Evolutionary conservation across 345 rosid genomes (phyloP).

Genomic region (Eucalyptus victrix): DNA sequence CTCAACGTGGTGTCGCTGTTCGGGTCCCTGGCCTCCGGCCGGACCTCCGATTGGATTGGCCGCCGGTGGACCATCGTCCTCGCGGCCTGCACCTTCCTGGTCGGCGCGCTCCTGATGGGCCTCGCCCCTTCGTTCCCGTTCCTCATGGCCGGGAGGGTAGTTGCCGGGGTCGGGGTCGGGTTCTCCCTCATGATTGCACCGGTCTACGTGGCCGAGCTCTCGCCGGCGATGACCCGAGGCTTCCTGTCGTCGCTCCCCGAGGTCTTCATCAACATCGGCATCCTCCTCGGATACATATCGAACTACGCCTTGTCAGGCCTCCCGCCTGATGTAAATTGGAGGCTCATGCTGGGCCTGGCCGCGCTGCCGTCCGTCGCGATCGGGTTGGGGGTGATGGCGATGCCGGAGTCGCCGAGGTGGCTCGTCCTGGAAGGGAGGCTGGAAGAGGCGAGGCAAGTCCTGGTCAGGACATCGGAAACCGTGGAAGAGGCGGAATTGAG

Average conservation of each 20-base stretch:
- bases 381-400: conserved; percentile 35
- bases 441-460: conserved; percentile 38
- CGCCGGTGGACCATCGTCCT: conserved; percentile 53
- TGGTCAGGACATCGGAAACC: conserved; percentile 27
- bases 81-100: conserved; percentile 47
- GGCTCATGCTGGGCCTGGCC: conserved; percentile 61
- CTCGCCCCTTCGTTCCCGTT: conserved; percentile 38
- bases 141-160: conserved; percentile 47
- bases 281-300: conserved; percentile 45
- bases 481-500: conserved; percentile 38
- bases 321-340: conserved; percentile 33
- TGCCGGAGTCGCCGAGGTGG: conserved; percentile 85
- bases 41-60: conserved; percentile 59
- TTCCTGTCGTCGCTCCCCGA: conserved; percentile 63
- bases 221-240: conserved; percentile 50
- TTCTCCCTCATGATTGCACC: conserved; percentile 62
- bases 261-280: conserved; percentile 55
- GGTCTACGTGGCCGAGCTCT: conserved; percentile 43
- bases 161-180: conserved; percentile 76
- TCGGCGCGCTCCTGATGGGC: conserved; percentile 61
- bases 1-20: conserved; percentile 44
- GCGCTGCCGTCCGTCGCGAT: conserved; percentile 34
- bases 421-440: conserved; percentile 40
- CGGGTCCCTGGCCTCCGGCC: conserved; percentile 56
- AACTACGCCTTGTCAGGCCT: conserved; percentile 49